Conservation (phyloP, 768 basidiomycete genomes). For the Collybia mongolica region DNA sequence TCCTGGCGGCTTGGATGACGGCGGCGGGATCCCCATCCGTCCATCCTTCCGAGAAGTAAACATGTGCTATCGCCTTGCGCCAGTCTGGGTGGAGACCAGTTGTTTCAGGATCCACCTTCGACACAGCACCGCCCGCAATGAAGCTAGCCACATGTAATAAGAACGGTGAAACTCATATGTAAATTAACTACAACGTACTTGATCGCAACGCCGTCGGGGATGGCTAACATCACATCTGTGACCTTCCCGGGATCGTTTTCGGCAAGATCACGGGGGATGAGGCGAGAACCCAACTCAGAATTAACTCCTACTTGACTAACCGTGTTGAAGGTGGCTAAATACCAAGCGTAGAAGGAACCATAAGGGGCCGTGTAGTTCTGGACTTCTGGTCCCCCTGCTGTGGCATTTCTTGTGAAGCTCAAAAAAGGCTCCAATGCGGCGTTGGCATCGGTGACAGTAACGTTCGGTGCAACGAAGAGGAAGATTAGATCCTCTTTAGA, state of each 20-base stretch:
- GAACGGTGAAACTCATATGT: neutral
- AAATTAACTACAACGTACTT: constrained; percentile 4
- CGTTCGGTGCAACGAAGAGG: neutral
- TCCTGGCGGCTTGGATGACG: constrained; percentile 16
- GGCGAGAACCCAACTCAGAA: constrained; percentile 4
- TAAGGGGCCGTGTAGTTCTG: constrained; percentile 9
- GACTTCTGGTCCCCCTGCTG: neutral
- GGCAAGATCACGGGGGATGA: neutral
- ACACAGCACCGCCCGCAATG: constrained; percentile 44
- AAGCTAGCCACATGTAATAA: constrained; percentile 22
- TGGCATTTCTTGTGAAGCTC: constrained; percentile 1
- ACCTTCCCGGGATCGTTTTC: constrained; percentile 4
- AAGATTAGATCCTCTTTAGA: neutral
- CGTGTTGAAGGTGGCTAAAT: neutral
- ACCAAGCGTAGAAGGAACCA: constrained; percentile 1
- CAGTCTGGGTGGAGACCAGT: constrained; percentile 48
- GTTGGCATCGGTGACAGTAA: constrained; percentile 1
- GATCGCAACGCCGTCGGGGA: constrained; percentile 11
- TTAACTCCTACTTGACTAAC: constrained; percentile 5
- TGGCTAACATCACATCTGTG: constrained; percentile 11
- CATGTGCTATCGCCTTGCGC: constrained; percentile 37
- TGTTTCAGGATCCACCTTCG: constrained; percentile 31
- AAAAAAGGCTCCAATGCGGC: constrained; percentile 1
- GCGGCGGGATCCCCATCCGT: constrained; percentile 20
- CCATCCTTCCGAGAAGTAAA: constrained; percentile 22